phyloP scores from a whole-genome alignment of 1,284 basidiomycete species.

The Volvariella volvacea region DNA sequence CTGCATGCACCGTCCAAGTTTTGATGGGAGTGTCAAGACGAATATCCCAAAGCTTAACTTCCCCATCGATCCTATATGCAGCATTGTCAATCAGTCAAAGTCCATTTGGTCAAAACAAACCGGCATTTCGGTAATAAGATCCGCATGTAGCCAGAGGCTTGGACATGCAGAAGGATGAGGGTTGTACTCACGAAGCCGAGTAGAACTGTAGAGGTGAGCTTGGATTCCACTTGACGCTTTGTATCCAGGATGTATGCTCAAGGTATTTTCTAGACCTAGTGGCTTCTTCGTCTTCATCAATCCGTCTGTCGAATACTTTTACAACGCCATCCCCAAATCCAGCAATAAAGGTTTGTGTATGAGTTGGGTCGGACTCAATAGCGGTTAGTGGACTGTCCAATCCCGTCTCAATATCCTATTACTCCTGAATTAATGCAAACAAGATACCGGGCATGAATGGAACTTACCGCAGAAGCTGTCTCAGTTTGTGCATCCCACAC shows the following conservation, averaged over 20 bases:
- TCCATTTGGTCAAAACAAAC: not conserved
- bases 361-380: slow-evolving; percentile 75
- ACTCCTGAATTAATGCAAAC: not conserved
- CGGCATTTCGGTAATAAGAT: not conserved
- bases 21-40: slow-evolving; percentile 61
- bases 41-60: slow-evolving; percentile 91
- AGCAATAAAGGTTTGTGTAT: slow-evolving; percentile 79
- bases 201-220: slow-evolving; percentile 70
- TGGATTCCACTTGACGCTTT: slow-evolving; percentile 85
- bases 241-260: slow-evolving; percentile 88
- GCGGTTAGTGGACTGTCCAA: slow-evolving; percentile 88
- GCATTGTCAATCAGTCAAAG: slow-evolving; percentile 1
- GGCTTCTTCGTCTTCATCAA: slow-evolving; percentile 69
- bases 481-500: slow-evolving; percentile 97
- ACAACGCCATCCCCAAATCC: slow-evolving; percentile 93
- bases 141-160: no score
- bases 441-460: not conserved
- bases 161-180: slow-evolving; percentile 3
- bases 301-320: slow-evolving; percentile 87
- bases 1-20: slow-evolving; percentile 62
- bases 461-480: slow-evolving; percentile 28
- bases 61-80: slow-evolving; percentile 71
- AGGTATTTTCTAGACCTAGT: slow-evolving; percentile 78
- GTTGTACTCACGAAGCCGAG: slow-evolving; percentile 80
- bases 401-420: slow-evolving; percentile 81